Conservation (phyloP, 1,139 yeast genomes). For the Trichomonascaceae sp. region DNA sequence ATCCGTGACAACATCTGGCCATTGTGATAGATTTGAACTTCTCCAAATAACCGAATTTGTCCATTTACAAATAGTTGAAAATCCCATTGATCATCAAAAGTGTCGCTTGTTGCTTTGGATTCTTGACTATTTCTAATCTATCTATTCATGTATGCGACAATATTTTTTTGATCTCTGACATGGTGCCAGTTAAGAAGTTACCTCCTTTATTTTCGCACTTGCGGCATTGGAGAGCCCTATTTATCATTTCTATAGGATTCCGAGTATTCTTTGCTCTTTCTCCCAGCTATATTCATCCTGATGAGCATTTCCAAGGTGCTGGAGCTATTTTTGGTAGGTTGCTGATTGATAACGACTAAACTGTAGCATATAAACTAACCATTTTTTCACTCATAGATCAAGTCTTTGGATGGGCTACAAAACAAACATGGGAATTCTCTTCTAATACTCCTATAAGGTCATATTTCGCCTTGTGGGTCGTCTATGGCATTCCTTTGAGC, state of each 20-base stretch:
- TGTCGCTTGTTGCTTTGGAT: neutral
- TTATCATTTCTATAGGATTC: constrained; percentile 36
- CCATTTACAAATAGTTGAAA: neutral
- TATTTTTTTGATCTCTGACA: neutral
- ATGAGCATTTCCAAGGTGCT: constrained; percentile 89
- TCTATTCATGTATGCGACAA: neutral
- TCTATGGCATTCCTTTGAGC: constrained; percentile 59
- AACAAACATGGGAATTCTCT: constrained; percentile 82
- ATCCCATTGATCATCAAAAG: neutral
- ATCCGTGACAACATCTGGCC: neutral
- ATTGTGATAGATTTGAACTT: neutral
- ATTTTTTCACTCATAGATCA: neutral
- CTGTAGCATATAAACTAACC: too few species aligned
- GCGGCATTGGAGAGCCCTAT: constrained; percentile 24
- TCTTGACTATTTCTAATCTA: neutral
- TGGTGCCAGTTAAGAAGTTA: neutral
- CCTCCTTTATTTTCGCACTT: constrained; percentile 4
- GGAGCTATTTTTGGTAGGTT: constrained; percentile 53
- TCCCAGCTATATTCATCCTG: constrained; percentile 91
- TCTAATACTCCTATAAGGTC: constrained; percentile 61
- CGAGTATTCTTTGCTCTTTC: constrained; percentile 58
- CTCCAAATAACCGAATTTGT: neutral
- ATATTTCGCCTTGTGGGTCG: constrained; percentile 56
- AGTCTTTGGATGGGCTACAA: constrained; percentile 46
- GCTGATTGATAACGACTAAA: neutral